These are phyloP conservation scores for Ogataea parapolymorpha DNA, from an alignment of 805 yeast genomes.

Conservation along the genomic window DNA sequence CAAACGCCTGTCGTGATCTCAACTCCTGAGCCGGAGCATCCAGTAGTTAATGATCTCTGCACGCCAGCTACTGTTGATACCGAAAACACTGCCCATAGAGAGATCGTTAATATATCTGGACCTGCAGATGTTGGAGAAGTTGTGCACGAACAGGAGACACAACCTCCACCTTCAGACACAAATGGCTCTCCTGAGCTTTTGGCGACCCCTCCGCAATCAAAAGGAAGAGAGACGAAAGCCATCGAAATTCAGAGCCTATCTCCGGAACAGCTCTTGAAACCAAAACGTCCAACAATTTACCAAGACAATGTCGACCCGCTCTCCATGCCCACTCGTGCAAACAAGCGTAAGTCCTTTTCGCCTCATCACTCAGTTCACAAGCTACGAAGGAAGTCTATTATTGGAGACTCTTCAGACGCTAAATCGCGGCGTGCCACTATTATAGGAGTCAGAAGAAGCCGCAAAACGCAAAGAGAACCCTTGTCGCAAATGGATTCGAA, in stretches of 20 bases:
- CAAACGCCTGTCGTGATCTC: slow-evolving; percentile 9
- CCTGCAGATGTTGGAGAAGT: background rate
- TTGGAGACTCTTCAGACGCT: slow-evolving; percentile 5
- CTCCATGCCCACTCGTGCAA: slow-evolving; percentile 24
- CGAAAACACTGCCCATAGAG: background rate
- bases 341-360: slow-evolving; percentile 47
- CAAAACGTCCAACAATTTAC: slow-evolving; percentile 2
- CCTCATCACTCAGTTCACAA: slow-evolving; percentile 63
- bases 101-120: background rate
- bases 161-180: too few relatives aligned
- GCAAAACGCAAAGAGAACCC: slow-evolving; percentile 10
- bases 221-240: slow-evolving; percentile 3
- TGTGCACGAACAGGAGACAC: too few relatives aligned
- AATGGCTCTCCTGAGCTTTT: background rate
- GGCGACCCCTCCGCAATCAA: slow-evolving; percentile 15
- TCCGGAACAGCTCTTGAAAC: slow-evolving; percentile 16
- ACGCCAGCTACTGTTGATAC: background rate
- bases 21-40: slow-evolving; percentile 13
- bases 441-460: slow-evolving; percentile 3
- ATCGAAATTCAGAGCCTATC: slow-evolving; percentile 16
- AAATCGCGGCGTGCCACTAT: slow-evolving; percentile 3
- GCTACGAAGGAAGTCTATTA: slow-evolving; percentile 60
- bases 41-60: slow-evolving; percentile 1
- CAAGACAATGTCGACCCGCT: slow-evolving; percentile 24
- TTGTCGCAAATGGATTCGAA: slow-evolving; percentile 10